Percentiles rank a stretch among this genome's conserved stretches.
phyloP scores from a whole-genome alignment of 2,329 filamentous ascomycete genomes.

The Elsinoe necatrix region DNA sequence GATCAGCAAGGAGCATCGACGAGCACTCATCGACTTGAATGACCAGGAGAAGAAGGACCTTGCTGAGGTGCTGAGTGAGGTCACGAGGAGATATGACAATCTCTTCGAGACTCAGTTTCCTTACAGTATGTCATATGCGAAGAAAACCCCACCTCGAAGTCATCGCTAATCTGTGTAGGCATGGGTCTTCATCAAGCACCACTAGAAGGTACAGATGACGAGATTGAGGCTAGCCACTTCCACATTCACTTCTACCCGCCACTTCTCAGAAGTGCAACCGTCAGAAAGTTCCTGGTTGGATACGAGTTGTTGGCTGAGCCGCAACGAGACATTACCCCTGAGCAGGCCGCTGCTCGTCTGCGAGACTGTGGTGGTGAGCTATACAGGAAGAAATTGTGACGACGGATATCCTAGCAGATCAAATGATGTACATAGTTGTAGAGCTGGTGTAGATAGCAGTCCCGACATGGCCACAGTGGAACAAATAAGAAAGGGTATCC shows the following conservation, averaged over 20 bases:
- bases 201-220: slow-evolving; percentile 68
- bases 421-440: background rate
- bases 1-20: slow-evolving; percentile 72
- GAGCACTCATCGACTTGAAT: slow-evolving; percentile 73
- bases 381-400: slow-evolving; percentile 59
- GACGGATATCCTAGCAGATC: background rate
- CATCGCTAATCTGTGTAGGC: slow-evolving; percentile 37
- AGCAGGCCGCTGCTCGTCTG: slow-evolving; percentile 78
- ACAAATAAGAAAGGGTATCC: slow-evolving; percentile 4
- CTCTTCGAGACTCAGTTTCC: slow-evolving; percentile 94
- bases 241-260: slow-evolving; percentile 98
- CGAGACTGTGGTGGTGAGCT: slow-evolving; percentile 70
- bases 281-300: slow-evolving; percentile 92
- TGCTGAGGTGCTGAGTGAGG: slow-evolving; percentile 77
- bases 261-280: slow-evolving; percentile 80
- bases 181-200: slow-evolving; percentile 96
- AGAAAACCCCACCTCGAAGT: background rate
- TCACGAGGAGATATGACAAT: slow-evolving; percentile 90
- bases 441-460: background rate
- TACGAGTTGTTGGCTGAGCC: slow-evolving; percentile 96
- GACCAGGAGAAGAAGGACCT: slow-evolving; percentile 62
- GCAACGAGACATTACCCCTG: slow-evolving; percentile 95
- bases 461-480: background rate
- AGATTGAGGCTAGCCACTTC: slow-evolving; percentile 80
- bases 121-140: slow-evolving; percentile 57